Evolutionary conservation across 768 basidiomycete genomes (phyloP), one percentile per base, ranked within the genome.

Genomic region (Tylopilus cervinicoccineus): DNA sequence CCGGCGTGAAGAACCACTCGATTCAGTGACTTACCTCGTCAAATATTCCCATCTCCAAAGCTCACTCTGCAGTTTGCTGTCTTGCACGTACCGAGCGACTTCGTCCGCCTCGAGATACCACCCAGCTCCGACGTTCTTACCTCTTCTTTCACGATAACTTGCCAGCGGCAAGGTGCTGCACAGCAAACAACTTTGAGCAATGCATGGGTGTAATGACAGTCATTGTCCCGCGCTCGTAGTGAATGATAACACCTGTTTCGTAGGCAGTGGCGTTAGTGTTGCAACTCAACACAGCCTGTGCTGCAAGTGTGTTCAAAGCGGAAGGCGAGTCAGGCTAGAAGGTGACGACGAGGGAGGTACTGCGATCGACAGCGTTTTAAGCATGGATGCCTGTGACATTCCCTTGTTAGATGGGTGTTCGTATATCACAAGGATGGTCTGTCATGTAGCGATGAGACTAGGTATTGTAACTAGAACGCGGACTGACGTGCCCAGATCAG

Each of bases 61-160:
- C 5, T 72, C 72, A 58, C 88, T 90, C 68, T 93, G 82, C 22
- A 70, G 69, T 72, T 84, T 88, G 3, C 85, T 85, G 44, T 84
- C 84, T 32, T 81, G 68, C 19, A 91, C 71, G 59, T 86, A 88
- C 40, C 88, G 68, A 16, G 88, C 91, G 11, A 91, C 89, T 51
- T 93, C 90, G 58, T 94, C 92, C 4, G 91, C 90, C 66, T 93
- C 79, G 66, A 84, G 94, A 64, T 89, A 80, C 85, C 80, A 88
- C 8, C 90, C 92, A 28, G 71, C 72, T 10, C 88, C 88, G 5
- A 75, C 68, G 58, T 84, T 49, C 67, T 74, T 38, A 73, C 80
- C 61, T 88, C 86, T 59, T 87, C 84, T 42, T 71, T 72, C 27
- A 70, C 70, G 28, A 76, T 62, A 16, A 46, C 37, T 73, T 73